Conservation (phyloP, 371 early-diverging fungal species). For the Catenaria anguillulae region DNA sequence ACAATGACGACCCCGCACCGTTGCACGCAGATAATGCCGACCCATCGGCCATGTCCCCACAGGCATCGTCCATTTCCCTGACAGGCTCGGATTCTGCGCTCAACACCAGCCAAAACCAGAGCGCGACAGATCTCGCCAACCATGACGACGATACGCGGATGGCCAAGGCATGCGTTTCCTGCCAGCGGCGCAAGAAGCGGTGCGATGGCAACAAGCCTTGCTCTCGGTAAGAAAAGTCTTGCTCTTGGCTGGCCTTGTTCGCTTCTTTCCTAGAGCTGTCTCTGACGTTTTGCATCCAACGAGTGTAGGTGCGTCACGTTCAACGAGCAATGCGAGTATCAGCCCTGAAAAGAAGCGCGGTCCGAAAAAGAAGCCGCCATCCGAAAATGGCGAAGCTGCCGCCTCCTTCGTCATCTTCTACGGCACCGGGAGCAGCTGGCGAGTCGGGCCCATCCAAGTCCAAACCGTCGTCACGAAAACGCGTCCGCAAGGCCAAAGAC, state of each 20-base stretch:
- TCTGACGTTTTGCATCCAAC: not conserved
- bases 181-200: constrained; percentile 3
- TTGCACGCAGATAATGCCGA: too few relatives aligned
- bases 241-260: too few relatives aligned
- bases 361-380: not conserved
- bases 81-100: too few relatives aligned
- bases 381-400: too few relatives aligned
- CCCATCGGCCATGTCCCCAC: too few relatives aligned
- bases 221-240: not conserved
- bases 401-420: too few relatives aligned
- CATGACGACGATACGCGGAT: not conserved
- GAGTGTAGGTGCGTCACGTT: not conserved
- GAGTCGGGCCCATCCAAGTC: not conserved
- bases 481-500: not conserved
- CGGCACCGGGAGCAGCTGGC: too few relatives aligned
- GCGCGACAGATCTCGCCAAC: too few relatives aligned
- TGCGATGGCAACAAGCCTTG: not conserved
- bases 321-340: not conserved
- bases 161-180: not conserved
- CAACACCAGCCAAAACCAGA: too few relatives aligned
- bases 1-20: too few relatives aligned
- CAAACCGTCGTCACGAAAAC: not conserved
- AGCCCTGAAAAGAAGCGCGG: constrained; percentile 1
- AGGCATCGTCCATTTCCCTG: too few relatives aligned
- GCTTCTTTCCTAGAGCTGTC: not conserved